Evolutionary conservation across 2,329 filamentous ascomycete genomes (phyloP), one percentile per base, ranked within the genome.

Genomic region (Neodidymelliopsis sp.): DNA sequence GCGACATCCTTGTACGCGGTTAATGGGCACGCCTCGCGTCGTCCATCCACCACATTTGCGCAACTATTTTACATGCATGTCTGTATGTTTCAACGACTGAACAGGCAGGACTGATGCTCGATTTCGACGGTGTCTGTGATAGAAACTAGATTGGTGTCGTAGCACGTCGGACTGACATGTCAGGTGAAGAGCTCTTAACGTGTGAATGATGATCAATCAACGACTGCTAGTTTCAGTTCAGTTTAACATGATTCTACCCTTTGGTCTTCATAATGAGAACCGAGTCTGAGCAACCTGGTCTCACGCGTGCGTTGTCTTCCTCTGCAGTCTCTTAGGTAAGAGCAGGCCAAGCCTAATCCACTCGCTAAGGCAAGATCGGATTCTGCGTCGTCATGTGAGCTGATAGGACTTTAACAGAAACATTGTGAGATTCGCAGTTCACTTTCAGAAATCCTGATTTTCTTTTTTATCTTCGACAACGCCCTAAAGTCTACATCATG

Each of bases 1-100:
- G 63, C 65, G 61, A 66, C 60, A 50, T 37, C 62, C 64, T 51
- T 58, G 64, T 47, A 54, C 53, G 56, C 49, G 53, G 46, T 55
- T 56, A 58, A 60, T 63, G 53, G 52, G 52, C 43, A 39, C 29
- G 18, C 31, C 16, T 13, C 49, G 25, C 53, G 48, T 51, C 42
- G 48, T 31, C 53, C 42, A 50, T 31, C 53, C 45, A 44, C 36
- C n/a, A n/a, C n/a, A n/a, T n/a, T n/a, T n/a, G n/a, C n/a, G n/a
- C n/a, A n/a, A n/a, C n/a, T n/a, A n/a, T n/a, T n/a, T n/a, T n/a
- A n/a, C n/a, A n/a, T n/a, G n/a, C n/a, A n/a, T n/a, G n/a, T n/a
- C n/a, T n/a, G n/a, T n/a, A n/a, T n/a, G n/a, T n/a, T n/a, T n/a
- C n/a, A n/a, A n/a, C n/a, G n/a, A n/a, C n/a, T n/a, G n/a, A n/a